Percentiles rank a stretch among this genome's conserved stretches.
phyloP scores from a whole-genome alignment of 2,329 filamentous ascomycete genomes.

The Drechslerella coelobrocha region DNA sequence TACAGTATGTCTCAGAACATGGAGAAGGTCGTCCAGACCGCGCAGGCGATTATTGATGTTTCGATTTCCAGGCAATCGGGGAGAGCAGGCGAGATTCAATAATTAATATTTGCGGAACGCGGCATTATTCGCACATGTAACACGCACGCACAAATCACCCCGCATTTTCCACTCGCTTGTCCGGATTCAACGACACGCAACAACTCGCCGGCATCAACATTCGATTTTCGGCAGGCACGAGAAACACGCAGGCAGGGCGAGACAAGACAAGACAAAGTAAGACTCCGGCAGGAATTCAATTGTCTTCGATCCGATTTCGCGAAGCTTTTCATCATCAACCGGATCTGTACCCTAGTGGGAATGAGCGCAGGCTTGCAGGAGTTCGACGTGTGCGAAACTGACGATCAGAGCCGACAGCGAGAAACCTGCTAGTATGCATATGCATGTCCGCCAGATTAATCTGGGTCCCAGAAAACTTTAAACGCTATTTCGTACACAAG shows the following conservation, averaged over 20 bases:
- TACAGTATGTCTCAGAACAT: background rate
- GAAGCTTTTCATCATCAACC: background rate
- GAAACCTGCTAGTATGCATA: too few species aligned
- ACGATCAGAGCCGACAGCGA: too few species aligned
- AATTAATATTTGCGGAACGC: slow-evolving; percentile 1
- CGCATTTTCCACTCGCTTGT: background rate
- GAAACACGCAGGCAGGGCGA: background rate
- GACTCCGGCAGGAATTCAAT: background rate
- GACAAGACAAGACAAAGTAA: slow-evolving; percentile 1
- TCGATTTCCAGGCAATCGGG: background rate
- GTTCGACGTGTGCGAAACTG: too few species aligned
- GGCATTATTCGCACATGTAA: background rate
- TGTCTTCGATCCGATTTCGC: background rate
- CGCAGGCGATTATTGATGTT: background rate
- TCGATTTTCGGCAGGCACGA: background rate
- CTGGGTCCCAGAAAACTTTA: background rate
- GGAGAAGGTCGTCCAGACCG: background rate
- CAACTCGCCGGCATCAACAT: background rate
- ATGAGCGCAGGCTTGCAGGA: too few species aligned
- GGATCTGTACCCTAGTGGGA: background rate
- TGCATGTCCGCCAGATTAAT: too few species aligned
- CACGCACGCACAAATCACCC: background rate
- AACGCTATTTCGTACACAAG: slow-evolving; percentile 2
- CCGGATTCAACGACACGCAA: background rate
- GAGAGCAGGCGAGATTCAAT: background rate